Conservation (phyloP, 257 asterid genomes). For the Phtheirospermum japonicum region DNA sequence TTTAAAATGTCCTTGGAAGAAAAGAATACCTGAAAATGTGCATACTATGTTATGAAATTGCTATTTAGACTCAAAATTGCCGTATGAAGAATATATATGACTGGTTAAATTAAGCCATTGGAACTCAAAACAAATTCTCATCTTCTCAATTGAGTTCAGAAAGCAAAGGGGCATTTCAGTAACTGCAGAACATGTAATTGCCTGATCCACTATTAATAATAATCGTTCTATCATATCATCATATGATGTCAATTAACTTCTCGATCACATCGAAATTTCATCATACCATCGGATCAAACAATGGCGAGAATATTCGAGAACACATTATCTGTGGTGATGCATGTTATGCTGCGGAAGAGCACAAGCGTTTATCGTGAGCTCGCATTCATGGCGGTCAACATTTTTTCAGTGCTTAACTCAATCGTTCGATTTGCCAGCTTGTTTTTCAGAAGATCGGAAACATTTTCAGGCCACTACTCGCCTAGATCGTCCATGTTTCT, state of each 20-base stretch:
- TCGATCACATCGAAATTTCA: constrained; percentile 20
- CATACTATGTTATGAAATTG: no score
- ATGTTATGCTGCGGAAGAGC: constrained; percentile 40
- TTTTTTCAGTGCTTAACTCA: constrained; percentile 26
- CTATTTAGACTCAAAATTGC: no score
- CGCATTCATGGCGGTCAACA: constrained; percentile 28
- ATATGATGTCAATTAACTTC: neutral
- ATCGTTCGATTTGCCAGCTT: constrained; percentile 28
- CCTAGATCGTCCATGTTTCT: constrained; percentile 32
- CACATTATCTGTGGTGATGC: constrained; percentile 27
- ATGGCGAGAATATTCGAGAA: constrained; percentile 23
- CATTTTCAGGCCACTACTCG: constrained; percentile 17
- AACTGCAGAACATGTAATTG: constrained; percentile 15
- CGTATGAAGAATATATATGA: no score
- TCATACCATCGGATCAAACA: neutral
- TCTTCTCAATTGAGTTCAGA: neutral
- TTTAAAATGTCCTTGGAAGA: no score
- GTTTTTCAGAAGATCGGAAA: constrained; percentile 15
- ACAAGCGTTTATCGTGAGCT: constrained; percentile 28
- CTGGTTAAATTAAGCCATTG: no score
- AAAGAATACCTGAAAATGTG: no score
- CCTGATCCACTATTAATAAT: neutral
- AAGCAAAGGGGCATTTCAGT: constrained; percentile 30
- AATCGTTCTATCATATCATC: neutral
- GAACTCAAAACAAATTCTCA: no score